Percentiles rank a stretch among this genome's conserved stretches.
phyloP scores from a whole-genome alignment of 495 filamentous ascomycete genomes.

The Glonium stellatum region DNA sequence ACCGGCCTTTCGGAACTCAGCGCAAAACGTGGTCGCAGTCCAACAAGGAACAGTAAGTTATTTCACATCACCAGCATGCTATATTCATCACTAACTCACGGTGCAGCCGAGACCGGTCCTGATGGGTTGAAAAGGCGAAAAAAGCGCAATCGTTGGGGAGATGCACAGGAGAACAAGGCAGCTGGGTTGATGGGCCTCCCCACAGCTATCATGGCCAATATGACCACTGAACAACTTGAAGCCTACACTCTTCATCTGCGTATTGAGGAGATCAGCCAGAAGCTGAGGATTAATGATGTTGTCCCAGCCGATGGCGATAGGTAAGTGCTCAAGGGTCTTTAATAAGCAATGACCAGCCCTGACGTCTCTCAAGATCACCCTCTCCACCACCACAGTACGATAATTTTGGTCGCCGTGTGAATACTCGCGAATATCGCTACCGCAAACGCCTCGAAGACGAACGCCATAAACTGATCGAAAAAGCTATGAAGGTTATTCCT shows the following conservation, averaged over 20 bases:
- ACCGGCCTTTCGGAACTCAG: slow-evolving; percentile 42
- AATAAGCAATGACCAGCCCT: slow-evolving; percentile 16
- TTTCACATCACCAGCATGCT: background rate
- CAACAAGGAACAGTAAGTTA: slow-evolving; percentile 48
- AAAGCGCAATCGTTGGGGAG: slow-evolving; percentile 97
- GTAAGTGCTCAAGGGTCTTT: slow-evolving; percentile 45
- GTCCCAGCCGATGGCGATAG: slow-evolving; percentile 90
- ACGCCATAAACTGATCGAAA: slow-evolving; percentile 94
- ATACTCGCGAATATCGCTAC: slow-evolving; percentile 95
- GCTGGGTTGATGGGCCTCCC: slow-evolving; percentile 96
- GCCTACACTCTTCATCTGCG: slow-evolving; percentile 91
- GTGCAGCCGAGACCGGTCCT: slow-evolving; percentile 36
- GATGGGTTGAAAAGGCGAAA: slow-evolving; percentile 81
- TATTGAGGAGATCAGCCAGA: slow-evolving; percentile 98
- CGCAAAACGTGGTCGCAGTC: slow-evolving; percentile 71
- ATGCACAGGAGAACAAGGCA: slow-evolving; percentile 93
- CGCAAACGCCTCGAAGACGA: slow-evolving; percentile 96
- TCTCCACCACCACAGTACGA: slow-evolving; percentile 96
- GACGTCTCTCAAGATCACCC: slow-evolving; percentile 59
- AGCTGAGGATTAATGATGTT: slow-evolving; percentile 95
- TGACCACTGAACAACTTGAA: slow-evolving; percentile 96
- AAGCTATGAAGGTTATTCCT: slow-evolving; percentile 96
- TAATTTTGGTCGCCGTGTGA: slow-evolving; percentile 96
- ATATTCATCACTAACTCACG: slow-evolving; percentile 16
- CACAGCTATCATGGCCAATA: slow-evolving; percentile 89